These are phyloP conservation scores for Colletotrichum sp. DNA, from an alignment of 2,329 filamentous ascomycete genomes.

Conservation along the genomic window DNA sequence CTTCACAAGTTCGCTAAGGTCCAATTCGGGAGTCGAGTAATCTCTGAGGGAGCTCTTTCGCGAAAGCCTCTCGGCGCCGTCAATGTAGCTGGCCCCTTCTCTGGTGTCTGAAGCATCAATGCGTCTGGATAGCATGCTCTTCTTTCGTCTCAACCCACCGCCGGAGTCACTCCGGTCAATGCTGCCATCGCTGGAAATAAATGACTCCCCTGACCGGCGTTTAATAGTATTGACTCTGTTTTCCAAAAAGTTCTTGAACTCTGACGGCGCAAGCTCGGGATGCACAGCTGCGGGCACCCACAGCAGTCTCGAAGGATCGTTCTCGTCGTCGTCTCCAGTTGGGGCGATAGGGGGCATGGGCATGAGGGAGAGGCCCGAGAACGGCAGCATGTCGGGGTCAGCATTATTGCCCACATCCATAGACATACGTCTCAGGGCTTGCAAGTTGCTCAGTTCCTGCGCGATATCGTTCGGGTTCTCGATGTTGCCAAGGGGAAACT, in stretches of 20 bases:
- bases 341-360: slow-evolving; percentile 77
- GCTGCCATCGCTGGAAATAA: slow-evolving; percentile 61
- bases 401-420: slow-evolving; percentile 84
- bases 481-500: slow-evolving; percentile 88
- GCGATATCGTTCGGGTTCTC: slow-evolving; percentile 88
- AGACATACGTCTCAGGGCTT: slow-evolving; percentile 88
- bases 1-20: slow-evolving; percentile 81
- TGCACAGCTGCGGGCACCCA: slow-evolving; percentile 97
- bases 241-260: slow-evolving; percentile 96
- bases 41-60: slow-evolving; percentile 70
- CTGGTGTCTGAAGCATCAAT: slow-evolving; percentile 74
- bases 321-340: slow-evolving; percentile 77
- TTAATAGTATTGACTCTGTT: slow-evolving; percentile 91
- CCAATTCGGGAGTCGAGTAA: slow-evolving; percentile 63
- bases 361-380: slow-evolving; percentile 66
- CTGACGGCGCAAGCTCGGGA: slow-evolving; percentile 91
- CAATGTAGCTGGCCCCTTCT: slow-evolving; percentile 70
- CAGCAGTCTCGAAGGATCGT: slow-evolving; percentile 85
- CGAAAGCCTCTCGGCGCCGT: slow-evolving; percentile 82
- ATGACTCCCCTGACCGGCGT: slow-evolving; percentile 77
- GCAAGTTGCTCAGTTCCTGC: slow-evolving; percentile 90
- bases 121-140: slow-evolving; percentile 93
- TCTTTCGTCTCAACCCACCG: slow-evolving; percentile 76
- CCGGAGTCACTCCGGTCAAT: slow-evolving; percentile 59
- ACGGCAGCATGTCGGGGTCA: slow-evolving; percentile 79